Conservation (phyloP, 345 rosid genomes). For the Euclidium syriacum region DNA sequence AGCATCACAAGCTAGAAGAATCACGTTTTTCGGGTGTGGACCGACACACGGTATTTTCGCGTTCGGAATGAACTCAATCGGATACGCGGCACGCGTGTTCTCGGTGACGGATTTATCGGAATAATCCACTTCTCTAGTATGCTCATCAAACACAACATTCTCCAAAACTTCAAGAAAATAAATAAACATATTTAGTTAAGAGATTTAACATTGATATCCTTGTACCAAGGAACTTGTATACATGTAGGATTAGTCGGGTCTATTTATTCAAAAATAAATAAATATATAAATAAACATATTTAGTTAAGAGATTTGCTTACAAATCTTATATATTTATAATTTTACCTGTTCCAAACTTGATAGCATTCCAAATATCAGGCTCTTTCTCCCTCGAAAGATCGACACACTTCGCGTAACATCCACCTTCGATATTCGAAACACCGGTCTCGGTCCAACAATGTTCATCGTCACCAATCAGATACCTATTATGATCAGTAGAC, state of each 20-base stretch:
- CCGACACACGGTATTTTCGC: slow-evolving; percentile 89
- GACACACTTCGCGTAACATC: slow-evolving; percentile 96
- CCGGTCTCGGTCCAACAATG: slow-evolving; percentile 94
- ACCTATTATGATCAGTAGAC: slow-evolving; percentile 92
- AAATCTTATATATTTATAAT: neutral
- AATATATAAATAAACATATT: neutral
- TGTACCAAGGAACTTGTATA: no score
- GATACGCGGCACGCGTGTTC: slow-evolving; percentile 95
- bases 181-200: neutral
- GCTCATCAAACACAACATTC: slow-evolving; percentile 95
- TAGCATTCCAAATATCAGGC: slow-evolving; percentile 95
- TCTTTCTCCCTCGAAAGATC: slow-evolving; percentile 91
- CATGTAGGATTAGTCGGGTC: no score
- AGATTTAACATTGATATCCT: no score
- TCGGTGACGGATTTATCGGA: slow-evolving; percentile 91
- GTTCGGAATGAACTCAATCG: slow-evolving; percentile 87
- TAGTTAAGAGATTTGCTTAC: no score
- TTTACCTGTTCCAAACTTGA: slow-evolving; percentile 90
- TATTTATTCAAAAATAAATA: no score
- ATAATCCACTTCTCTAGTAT: slow-evolving; percentile 80
- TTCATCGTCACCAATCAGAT: slow-evolving; percentile 93
- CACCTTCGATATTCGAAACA: slow-evolving; percentile 98
- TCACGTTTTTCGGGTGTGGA: slow-evolving; percentile 87
- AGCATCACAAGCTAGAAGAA: slow-evolving; percentile 93
- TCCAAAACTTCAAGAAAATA: slow-evolving; percentile 57